Conservation (phyloP, 768 basidiomycete genomes). For the Phylloporus scabripes region DNA sequence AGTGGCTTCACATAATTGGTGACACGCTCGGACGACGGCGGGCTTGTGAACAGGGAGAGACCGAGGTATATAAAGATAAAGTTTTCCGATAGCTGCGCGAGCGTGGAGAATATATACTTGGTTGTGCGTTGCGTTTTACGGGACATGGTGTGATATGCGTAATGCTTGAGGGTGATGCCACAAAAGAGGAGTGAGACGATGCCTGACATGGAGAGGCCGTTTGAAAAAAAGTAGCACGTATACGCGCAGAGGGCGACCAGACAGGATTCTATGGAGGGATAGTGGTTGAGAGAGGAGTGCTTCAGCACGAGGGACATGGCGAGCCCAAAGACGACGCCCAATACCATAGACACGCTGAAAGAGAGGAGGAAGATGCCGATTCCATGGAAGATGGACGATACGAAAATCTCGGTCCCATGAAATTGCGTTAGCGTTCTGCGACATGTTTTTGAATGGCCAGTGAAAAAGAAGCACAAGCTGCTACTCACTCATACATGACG, state of each 20-base stretch:
- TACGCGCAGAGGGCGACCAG: constrained; percentile 92
- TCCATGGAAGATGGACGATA: constrained; percentile 89
- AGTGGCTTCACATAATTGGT: constrained; percentile 89
- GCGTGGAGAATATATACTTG: constrained; percentile 92
- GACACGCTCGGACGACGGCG: constrained; percentile 71
- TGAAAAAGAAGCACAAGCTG: not conserved
- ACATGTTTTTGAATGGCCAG: constrained; percentile 2
- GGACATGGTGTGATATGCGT: constrained; percentile 99
- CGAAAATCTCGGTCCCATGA: constrained; percentile 80
- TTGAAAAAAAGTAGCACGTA: constrained; percentile 99
- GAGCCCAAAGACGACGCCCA: constrained; percentile 90
- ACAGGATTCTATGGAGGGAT: constrained; percentile 96
- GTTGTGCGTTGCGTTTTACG: constrained; percentile 87
- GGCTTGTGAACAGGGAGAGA: constrained; percentile 88
- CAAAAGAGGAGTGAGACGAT: constrained; percentile 98
- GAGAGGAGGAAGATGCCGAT: constrained; percentile 97
- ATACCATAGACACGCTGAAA: constrained; percentile 90
- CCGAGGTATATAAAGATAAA: constrained; percentile 99
- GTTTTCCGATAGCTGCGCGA: constrained; percentile 94
- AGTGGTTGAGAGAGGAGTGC: constrained; percentile 81
- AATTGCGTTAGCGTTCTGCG: constrained; percentile 85
- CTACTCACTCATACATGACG: constrained; percentile 97
- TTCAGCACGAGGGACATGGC: constrained; percentile 89
- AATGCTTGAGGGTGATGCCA: constrained; percentile 98
- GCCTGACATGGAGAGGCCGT: constrained; percentile 88